phyloP scores from a whole-genome alignment of 768 basidiomycete genomes.

The Lentinula lateritia region DNA sequence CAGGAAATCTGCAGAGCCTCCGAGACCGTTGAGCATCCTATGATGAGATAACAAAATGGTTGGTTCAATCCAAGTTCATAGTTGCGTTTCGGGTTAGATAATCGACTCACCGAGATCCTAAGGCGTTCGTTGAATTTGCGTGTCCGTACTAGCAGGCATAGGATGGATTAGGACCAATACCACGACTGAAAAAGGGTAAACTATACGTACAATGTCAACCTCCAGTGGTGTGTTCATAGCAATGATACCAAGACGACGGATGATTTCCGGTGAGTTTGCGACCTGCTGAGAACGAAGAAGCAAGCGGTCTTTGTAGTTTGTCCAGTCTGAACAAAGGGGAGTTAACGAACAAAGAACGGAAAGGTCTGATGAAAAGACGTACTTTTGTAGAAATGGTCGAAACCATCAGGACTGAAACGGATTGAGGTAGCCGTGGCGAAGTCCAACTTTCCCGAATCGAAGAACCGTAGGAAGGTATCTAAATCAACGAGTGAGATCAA shows the following conservation, averaged over 20 bases:
- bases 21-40: constrained; percentile 44
- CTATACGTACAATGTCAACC: constrained; percentile 36
- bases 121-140: constrained; percentile 43
- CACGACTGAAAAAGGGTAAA: background rate
- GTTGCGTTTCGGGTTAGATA: too few species aligned
- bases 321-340: constrained; percentile 29
- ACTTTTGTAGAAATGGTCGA: constrained; percentile 42
- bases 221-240: constrained; percentile 49
- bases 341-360: background rate
- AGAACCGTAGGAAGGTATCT: constrained; percentile 42
- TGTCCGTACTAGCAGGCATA: constrained; percentile 32
- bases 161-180: background rate
- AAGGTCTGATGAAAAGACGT: constrained; percentile 6
- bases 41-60: background rate
- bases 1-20: constrained; percentile 44
- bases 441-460: constrained; percentile 39
- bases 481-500: background rate
- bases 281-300: constrained; percentile 46
- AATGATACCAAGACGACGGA: constrained; percentile 41
- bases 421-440: constrained; percentile 46
- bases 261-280: constrained; percentile 44
- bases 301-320: constrained; percentile 38
- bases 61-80: too few species aligned
- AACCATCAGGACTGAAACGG: constrained; percentile 39
- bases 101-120: constrained; percentile 30